Conservation (phyloP, 2,329 filamentous ascomycete species). For the Hypoxylon rubiginosum region DNA sequence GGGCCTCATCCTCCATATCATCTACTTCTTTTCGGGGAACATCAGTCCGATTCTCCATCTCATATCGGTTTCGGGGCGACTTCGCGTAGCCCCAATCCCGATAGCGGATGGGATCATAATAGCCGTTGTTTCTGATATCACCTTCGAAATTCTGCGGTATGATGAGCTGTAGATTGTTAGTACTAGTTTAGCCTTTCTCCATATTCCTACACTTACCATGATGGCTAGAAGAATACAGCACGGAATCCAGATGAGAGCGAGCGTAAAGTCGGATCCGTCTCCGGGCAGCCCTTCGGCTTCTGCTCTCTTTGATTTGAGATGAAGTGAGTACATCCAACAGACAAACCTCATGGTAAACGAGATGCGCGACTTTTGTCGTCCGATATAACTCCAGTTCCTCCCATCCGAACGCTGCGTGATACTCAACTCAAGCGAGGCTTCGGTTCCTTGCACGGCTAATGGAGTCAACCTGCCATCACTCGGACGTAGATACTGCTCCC, state of each 20-base stretch:
- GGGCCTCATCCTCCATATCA: not conserved
- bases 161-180: not conserved
- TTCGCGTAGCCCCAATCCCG: slow-evolving; percentile 3
- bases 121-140: not conserved
- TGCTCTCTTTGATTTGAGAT: not conserved
- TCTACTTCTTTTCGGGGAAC: not conserved
- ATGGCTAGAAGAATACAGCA: not conserved
- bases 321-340: not conserved
- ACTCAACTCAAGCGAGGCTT: not conserved
- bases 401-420: not conserved
- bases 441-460: not conserved
- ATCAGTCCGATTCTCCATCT: not conserved
- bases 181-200: not conserved
- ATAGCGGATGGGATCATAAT: not conserved
- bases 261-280: not conserved
- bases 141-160: slow-evolving; percentile 1
- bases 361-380: not conserved
- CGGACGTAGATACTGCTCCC: not conserved
- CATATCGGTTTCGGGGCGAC: not conserved
- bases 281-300: not conserved
- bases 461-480: not conserved
- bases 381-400: not conserved
- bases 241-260: slow-evolving; percentile 1
- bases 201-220: not conserved
- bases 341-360: not conserved